These are phyloP conservation scores for Leptographium lundbergii DNA, from an alignment of 2,329 filamentous ascomycete genomes.

Conservation along the genomic window DNA sequence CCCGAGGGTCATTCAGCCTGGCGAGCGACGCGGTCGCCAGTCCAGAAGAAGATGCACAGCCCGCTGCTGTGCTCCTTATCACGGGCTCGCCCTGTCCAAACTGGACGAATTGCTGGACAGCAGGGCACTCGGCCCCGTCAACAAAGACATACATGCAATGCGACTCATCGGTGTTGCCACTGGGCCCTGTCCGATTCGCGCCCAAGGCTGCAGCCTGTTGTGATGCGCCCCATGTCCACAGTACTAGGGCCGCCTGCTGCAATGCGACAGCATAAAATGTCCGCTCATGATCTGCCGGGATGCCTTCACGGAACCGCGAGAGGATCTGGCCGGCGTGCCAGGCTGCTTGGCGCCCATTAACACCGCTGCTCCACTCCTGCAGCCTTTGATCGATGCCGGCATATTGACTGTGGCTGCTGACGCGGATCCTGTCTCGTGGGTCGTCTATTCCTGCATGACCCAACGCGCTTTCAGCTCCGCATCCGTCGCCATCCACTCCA, in stretches of 20 bases:
- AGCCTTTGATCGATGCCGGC: neutral
- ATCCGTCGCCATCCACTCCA: neutral
- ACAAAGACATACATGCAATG: conserved; percentile 28
- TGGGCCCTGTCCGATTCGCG: neutral
- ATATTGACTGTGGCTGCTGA: neutral
- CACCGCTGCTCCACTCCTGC: conserved; percentile 44
- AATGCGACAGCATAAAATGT: conserved; percentile 56
- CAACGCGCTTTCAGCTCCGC: neutral
- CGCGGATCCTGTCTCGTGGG: neutral
- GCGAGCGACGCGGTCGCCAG: conserved; percentile 18
- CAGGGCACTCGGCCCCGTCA: conserved; percentile 39
- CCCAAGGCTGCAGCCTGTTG: conserved; percentile 24
- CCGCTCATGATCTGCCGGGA: conserved; percentile 33
- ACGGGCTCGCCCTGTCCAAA: conserved; percentile 35
- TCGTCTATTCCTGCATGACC: neutral
- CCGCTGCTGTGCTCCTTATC: neutral
- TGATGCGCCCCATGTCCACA: conserved; percentile 58
- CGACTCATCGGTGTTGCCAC: conserved; percentile 15
- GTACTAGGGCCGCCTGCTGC: conserved; percentile 52
- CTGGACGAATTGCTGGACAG: conserved; percentile 42
- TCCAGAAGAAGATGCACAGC: neutral
- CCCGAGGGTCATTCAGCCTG: conserved; percentile 40
- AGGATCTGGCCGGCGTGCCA: conserved; percentile 1
- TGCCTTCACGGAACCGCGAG: conserved; percentile 18
- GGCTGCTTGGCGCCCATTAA: neutral